Evolutionary conservation across 2,329 filamentous ascomycete genomes (phyloP).

Genomic region (Madurella mycetomatis): DNA sequence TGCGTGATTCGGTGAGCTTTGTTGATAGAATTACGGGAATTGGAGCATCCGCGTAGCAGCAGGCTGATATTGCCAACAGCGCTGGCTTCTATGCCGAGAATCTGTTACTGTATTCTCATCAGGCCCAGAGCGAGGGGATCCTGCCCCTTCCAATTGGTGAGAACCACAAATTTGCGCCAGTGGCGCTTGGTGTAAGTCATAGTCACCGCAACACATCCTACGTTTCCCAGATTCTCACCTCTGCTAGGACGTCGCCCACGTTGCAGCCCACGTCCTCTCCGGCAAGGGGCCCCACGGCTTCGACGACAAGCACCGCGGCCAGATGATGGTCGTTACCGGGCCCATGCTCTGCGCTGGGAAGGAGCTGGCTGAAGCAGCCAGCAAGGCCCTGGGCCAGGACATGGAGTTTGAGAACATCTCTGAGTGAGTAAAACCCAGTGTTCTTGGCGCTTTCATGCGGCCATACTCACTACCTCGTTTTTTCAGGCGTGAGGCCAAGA

Average conservation of each 20-base stretch:
- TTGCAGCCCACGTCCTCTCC: constrained; percentile 44
- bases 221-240: background rate
- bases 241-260: constrained; percentile 41
- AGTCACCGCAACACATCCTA: too few relatives aligned
- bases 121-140: constrained; percentile 41
- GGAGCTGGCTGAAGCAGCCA: constrained; percentile 44
- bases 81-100: constrained; percentile 51
- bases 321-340: constrained; percentile 48
- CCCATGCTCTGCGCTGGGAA: constrained; percentile 43
- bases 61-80: constrained; percentile 23
- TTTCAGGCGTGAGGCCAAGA: constrained; percentile 29
- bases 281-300: constrained; percentile 47
- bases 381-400: constrained; percentile 38
- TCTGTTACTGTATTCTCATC: constrained; percentile 43
- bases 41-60: background rate
- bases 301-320: constrained; percentile 46
- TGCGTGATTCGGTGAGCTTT: constrained; percentile 42
- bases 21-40: background rate
- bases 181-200: constrained; percentile 41
- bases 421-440: constrained; percentile 31
- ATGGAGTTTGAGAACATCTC: constrained; percentile 45
- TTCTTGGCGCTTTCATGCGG: constrained; percentile 8
- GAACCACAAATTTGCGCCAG: constrained; percentile 46
- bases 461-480: background rate
- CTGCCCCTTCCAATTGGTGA: constrained; percentile 45